Evolutionary conservation across 257 asterid genomes (phyloP), one percentile per base, ranked within the genome.

Genomic region (Primulina tabacum): DNA sequence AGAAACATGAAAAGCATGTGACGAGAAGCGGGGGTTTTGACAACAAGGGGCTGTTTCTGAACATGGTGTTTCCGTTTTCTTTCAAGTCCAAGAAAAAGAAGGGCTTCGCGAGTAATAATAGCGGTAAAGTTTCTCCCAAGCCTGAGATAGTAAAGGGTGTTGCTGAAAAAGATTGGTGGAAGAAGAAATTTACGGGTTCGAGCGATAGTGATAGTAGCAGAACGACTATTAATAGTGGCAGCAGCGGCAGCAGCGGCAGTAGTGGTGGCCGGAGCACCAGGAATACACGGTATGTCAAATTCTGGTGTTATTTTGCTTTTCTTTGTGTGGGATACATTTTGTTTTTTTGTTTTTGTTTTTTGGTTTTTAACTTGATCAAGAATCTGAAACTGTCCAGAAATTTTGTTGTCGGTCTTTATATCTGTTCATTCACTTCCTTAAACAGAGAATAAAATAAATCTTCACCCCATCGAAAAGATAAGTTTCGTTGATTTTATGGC

Each of bases 91-190:
- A 61, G 61, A 90, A 78, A 64, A 88, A 77, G 65, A 81, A 76
- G 43, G 76, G 26, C 4, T n/a, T 34, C 64, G 63, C 60, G 37
- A 65, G 75, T 20, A 70, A 29, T 68, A 21, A 30, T 2, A 50
- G 78, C 40, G 85, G 86, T 20, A 84, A 73, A 37, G 86, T 85
- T 75, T 82, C 90, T 8, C 84, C 87, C 0, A 82, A 77, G 71
- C 85, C 86, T 24, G 87, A 81, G 67, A 77, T 21, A 18, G 68
- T 37, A 24, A 79, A 83, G 68, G 80, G 81, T 30, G 65, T 66
- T 26, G 69, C 81, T 1, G 92, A 86, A 16, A 83, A 55, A 58
- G 95, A 88, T n/a, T 92, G 95, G 94, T 87, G 96, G 97, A 89
- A 85, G 92, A 88, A 77, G 71, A 79, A 75, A 77, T 80, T 84